phyloP scores from a whole-genome alignment of 345 rosid species.

The Murraya paniculata region DNA sequence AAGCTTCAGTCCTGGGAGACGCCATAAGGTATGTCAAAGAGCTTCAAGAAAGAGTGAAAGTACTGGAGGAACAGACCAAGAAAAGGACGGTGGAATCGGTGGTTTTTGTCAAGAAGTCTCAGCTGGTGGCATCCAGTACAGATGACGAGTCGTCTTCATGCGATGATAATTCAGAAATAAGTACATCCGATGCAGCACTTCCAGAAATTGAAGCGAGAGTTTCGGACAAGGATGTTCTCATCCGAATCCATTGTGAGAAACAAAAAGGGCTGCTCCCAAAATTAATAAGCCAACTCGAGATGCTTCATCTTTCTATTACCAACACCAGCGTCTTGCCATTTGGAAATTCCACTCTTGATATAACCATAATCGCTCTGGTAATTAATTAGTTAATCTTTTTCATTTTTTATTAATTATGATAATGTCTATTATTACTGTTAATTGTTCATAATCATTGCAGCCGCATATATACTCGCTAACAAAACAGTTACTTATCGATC shows the following conservation, averaged over 20 bases:
- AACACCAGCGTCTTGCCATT: constrained; percentile 58
- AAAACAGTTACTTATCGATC: no score
- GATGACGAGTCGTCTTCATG: constrained; percentile 44
- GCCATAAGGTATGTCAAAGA: constrained; percentile 63
- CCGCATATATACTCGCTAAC: no score
- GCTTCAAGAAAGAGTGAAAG: constrained; percentile 58
- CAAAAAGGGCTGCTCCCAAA: constrained; percentile 41
- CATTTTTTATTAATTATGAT: no score
- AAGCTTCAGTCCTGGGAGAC: constrained; percentile 75
- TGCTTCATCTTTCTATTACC: constrained; percentile 42
- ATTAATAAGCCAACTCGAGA: constrained; percentile 49
- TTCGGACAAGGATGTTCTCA: constrained; percentile 52
- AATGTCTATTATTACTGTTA: no score
- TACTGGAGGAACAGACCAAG: constrained; percentile 47
- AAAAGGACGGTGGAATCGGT: constrained; percentile 58
- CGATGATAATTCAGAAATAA: constrained; percentile 34
- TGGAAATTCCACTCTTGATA: constrained; percentile 59
- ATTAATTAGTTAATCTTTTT: not conserved
- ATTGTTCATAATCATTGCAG: no score
- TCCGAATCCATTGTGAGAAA: constrained; percentile 62
- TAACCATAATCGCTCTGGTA: constrained; percentile 67
- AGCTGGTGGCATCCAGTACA: constrained; percentile 20
- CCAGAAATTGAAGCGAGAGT: constrained; percentile 73
- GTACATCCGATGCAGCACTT: constrained; percentile 29
- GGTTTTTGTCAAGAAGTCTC: constrained; percentile 52